Evolutionary conservation across 345 rosid genomes (phyloP), one percentile per base, ranked within the genome.

Genomic region (Citrus cavaleriei): DNA sequence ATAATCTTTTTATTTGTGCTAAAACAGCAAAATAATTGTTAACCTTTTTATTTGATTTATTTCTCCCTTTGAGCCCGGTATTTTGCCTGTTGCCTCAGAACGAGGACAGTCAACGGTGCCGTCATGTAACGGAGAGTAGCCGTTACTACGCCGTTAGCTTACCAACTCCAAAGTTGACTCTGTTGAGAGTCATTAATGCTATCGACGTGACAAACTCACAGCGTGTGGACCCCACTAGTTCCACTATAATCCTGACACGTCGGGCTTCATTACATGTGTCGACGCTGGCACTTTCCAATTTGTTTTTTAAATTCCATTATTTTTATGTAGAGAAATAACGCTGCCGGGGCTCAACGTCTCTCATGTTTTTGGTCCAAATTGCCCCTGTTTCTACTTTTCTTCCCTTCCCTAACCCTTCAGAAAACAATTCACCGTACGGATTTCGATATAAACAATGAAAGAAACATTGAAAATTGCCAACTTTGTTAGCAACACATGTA

Each of bases 241-340:
- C 37, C 55, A 30, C 72, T 38, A 2, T 0, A 40, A 58, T 72
- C 25, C 35, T 27, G 86, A 79, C 82, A 78, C 86, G 84, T 68
- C 4, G 27, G 25, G n/a, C 4, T 27, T 46, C 61, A 2, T 32
- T 58, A 64, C 81, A 77, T 58, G 81, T 77, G 80, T 81, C 86
- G 55, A 60, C 35, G 62, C 78, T 42, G 30, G 70, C 80, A 28
- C 32, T 68, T 32, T 19, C 64, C 3, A 37, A 7, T 0, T n/a
- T 32, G 34, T 30, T 22, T 35, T 25, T 12, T 13, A 35, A 76
- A 62, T 65, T 65, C 18, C 19, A 55, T 46, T 49, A 12, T 14
- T 59, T 38, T 25, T 28, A 10, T 62, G 28, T 19, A 27, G 46
- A 19, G 2, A 46, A 35, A 73, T 55, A 58, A 61, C 10, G 5